Conservation (phyloP, 768 basidiomycete genomes). For the Tulasnella sp. region DNA sequence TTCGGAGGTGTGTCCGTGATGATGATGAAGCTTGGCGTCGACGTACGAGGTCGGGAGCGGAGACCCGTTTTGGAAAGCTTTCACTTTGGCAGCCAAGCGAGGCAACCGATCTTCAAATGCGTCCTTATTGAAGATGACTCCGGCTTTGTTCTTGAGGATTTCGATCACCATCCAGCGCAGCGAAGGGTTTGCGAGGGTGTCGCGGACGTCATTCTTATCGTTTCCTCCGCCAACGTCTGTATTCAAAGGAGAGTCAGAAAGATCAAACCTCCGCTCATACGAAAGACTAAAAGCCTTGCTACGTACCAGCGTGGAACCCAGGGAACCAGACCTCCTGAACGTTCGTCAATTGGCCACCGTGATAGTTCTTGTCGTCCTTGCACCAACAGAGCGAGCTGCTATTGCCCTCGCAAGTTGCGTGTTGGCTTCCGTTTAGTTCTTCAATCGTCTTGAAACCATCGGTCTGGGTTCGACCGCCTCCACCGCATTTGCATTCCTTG, state of each 20-base stretch:
- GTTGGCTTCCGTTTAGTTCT: neutral
- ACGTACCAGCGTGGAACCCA: conserved; percentile 11
- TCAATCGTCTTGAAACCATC: neutral
- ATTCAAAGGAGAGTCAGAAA: neutral
- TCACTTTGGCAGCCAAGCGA: neutral
- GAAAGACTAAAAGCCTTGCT: conserved; percentile 41
- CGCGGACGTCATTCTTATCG: neutral
- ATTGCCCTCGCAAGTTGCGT: neutral
- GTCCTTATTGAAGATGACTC: conserved; percentile 49
- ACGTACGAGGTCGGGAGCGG: neutral
- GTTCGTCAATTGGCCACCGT: neutral
- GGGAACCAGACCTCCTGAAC: conserved; percentile 30
- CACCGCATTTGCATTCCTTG: neutral
- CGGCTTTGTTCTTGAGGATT: conserved; percentile 41
- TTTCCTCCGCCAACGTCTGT: conserved; percentile 29
- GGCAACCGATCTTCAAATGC: conserved; percentile 2
- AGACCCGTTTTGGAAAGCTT: neutral
- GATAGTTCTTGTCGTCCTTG: neutral
- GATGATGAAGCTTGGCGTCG: neutral
- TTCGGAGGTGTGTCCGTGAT: neutral
- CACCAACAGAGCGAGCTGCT: neutral
- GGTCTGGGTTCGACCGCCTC: no score
- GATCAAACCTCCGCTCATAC: neutral
- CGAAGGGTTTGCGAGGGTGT: conserved; percentile 27
- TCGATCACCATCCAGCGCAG: conserved; percentile 34